Conservation (phyloP, 345 rosid species). For the Ceriops zippeliana region DNA sequence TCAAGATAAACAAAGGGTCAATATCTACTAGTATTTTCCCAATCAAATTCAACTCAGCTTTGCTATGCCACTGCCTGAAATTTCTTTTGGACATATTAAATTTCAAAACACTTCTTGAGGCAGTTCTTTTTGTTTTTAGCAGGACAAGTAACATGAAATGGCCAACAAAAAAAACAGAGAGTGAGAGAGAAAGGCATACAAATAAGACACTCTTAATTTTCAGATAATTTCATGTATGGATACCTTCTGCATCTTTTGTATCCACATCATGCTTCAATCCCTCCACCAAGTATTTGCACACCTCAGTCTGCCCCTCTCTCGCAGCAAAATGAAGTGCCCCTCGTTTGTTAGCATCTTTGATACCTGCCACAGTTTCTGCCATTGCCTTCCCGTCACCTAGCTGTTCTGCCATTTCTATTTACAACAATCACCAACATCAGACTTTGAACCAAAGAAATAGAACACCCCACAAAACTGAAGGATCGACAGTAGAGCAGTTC, state of each 20-base stretch:
- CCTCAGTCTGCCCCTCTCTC: constrained; percentile 76
- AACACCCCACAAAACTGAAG: not conserved
- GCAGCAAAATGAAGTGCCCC: constrained; percentile 96
- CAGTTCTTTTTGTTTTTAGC: too few species aligned
- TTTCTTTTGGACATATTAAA: too few species aligned
- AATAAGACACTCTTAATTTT: not conserved
- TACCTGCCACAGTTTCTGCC: constrained; percentile 57
- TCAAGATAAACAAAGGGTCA: too few species aligned
- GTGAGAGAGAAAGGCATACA: not conserved
- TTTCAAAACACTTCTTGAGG: too few species aligned
- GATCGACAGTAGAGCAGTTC: not conserved
- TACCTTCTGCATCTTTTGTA: constrained; percentile 84
- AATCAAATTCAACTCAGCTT: too few species aligned
- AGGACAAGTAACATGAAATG: not conserved
- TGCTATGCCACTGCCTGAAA: too few species aligned
- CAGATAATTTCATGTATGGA: not conserved
- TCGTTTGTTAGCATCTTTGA: constrained; percentile 86
- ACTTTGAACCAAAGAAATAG: not conserved
- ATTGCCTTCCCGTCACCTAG: constrained; percentile 80
- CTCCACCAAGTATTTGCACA: constrained; percentile 77
- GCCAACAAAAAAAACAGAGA: not conserved
- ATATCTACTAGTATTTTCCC: too few species aligned
- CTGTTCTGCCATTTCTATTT: constrained; percentile 58
- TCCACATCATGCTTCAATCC: constrained; percentile 66
- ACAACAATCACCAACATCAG: constrained; percentile 8